phyloP scores from a whole-genome alignment of 2,329 filamentous ascomycete genomes.

The Ophiostoma quercus region DNA sequence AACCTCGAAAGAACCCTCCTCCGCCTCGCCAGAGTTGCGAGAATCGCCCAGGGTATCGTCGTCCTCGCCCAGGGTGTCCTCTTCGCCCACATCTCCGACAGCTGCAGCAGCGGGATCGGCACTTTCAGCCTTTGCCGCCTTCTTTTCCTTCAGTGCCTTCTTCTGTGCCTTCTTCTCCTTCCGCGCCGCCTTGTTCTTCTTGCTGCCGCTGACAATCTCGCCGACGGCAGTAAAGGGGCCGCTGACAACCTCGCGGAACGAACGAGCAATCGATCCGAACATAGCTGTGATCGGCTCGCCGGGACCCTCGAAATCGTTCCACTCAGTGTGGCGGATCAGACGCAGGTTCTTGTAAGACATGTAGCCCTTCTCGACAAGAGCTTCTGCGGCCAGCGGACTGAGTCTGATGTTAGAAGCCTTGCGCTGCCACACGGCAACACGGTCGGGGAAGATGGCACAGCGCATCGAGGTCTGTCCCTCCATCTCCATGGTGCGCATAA shows the following conservation, averaged over 20 bases:
- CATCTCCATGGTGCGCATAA: constrained; percentile 57
- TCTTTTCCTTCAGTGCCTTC: constrained; percentile 35
- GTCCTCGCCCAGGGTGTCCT: constrained; percentile 25
- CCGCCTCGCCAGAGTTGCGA: constrained; percentile 21
- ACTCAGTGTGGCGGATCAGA: constrained; percentile 62
- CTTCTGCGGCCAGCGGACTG: constrained; percentile 59
- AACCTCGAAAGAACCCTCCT: constrained; percentile 35
- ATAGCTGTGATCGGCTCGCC: constrained; percentile 66
- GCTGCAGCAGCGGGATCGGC: neutral
- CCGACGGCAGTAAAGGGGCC: constrained; percentile 59
- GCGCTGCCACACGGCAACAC: constrained; percentile 60
- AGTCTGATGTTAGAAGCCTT: constrained; percentile 57
- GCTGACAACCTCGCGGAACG: constrained; percentile 53
- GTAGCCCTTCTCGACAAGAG: constrained; percentile 57
- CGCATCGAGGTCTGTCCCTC: constrained; percentile 52
- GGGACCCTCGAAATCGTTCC: constrained; percentile 72
- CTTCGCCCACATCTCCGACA: constrained; percentile 12
- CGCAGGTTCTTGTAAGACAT: constrained; percentile 59
- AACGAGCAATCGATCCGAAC: constrained; percentile 56
- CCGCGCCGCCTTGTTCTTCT: constrained; percentile 41
- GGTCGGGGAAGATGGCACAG: constrained; percentile 60
- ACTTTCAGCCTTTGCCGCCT: neutral
- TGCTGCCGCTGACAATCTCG: constrained; percentile 15
- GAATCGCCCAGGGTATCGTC: constrained; percentile 25
- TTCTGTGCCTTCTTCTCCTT: constrained; percentile 45